Evolutionary conservation across 768 basidiomycete genomes (phyloP).

Genomic region (Mycena rosella): DNA sequence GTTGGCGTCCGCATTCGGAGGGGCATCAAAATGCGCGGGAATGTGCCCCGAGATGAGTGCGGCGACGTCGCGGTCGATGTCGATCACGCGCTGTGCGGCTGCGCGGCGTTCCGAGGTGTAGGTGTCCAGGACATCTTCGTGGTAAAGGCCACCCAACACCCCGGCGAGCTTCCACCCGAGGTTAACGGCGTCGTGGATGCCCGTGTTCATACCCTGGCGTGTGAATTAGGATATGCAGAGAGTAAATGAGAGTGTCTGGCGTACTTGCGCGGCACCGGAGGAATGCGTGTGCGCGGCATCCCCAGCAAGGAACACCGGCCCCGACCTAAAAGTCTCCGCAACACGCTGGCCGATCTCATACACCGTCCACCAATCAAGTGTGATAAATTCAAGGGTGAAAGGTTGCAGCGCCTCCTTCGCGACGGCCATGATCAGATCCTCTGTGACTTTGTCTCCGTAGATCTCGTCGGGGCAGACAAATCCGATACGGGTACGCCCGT

Average conservation of each 20-base stretch:
- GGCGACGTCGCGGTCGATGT: too few relatives aligned
- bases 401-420: constrained; percentile 34
- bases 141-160: neutral
- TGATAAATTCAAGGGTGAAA: constrained; percentile 32
- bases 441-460: constrained; percentile 21
- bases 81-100: too few relatives aligned
- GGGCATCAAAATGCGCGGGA: too few relatives aligned
- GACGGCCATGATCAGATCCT: constrained; percentile 23
- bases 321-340: constrained; percentile 8
- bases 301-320: constrained; percentile 22
- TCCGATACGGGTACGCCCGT: constrained; percentile 21
- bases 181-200: constrained; percentile 22
- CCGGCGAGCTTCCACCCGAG: constrained; percentile 28
- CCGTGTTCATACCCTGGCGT: constrained; percentile 19
- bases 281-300: constrained; percentile 25
- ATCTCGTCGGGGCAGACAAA: constrained; percentile 14
- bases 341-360: constrained; percentile 30
- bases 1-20: too few relatives aligned
- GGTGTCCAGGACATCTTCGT: too few relatives aligned
- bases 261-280: constrained; percentile 18
- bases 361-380: constrained; percentile 36
- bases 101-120: too few relatives aligned
- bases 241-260: neutral
- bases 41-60: too few relatives aligned
- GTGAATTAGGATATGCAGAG: neutral